Evolutionary conservation across 352 stramenopile genomes (phyloP), one percentile per base, ranked within the genome.

Genomic region (Phytophthora idaei): DNA sequence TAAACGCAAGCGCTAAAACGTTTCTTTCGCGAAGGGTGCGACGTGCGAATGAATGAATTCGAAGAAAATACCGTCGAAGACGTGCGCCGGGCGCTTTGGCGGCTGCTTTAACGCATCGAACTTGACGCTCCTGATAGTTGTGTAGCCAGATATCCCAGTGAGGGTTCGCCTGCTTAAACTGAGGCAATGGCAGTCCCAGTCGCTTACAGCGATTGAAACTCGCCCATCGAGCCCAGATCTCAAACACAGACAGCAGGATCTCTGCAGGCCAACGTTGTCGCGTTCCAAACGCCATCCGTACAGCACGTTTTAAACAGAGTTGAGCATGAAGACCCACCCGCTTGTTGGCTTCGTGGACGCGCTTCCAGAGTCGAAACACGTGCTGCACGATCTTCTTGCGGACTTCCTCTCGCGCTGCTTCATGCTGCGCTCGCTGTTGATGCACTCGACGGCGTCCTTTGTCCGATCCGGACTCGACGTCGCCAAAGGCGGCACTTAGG

Each of bases 141-240:
- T 89, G 75, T 21, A 90, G 55, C 82, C 84, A 93, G 4, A 89
- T 69, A 49, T 90, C 86, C 86, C 86, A 94, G 5, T 87, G 74
- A 12, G 82, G 73, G 36, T 90, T 74, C 1, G 82, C 44, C 21
- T 71, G 67, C 8, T 69, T 4, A 47, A 86, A 92, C 10, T 57
- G 63, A 0, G 83, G 83, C 32, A 92, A 52, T 10, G 82, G 80
- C 2, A 80, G 57, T 12, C 79, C 78, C 0, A 80, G 67, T 0
- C 82, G 71, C 25, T 78, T 87, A 57, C 77, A 82, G 1, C 83
- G 76, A 29, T 60, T 68, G 59, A 92, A 94, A 15, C 76, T 66
- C 1, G 82, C 74, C 62, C 71, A 92, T 4, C 83, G 83, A 27
- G 74, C 69, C 86, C 86, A 94, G 27, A 90, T 81, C 21, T 89